Percentiles rank a stretch among this genome's conserved stretches.
Conservation (phyloP, 768 basidiomycete genomes). For the Agaricus subrufescens region DNA sequence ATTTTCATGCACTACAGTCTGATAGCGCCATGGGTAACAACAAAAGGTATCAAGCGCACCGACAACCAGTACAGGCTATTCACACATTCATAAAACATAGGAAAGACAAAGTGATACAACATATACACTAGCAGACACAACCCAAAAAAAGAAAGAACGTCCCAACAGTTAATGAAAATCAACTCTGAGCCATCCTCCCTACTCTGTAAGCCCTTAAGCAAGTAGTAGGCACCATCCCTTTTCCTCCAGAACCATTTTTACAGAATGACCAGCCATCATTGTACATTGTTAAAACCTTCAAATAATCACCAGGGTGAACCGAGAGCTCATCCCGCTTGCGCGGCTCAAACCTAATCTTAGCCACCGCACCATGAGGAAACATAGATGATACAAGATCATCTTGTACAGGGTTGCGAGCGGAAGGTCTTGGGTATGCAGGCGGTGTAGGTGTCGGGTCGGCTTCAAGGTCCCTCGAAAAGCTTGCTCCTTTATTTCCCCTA, state of each 20-base stretch:
- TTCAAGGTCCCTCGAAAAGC: too few species aligned
- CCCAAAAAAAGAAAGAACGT: background rate
- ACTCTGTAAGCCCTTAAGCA: constrained; percentile 36
- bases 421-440: background rate
- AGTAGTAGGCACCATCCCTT: constrained; percentile 75
- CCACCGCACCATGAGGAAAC: constrained; percentile 32
- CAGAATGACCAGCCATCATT: constrained; percentile 80
- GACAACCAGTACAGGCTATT: too few species aligned
- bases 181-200: background rate
- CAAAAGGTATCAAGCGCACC: too few species aligned
- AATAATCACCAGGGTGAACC: constrained; percentile 53
- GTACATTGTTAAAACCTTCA: constrained; percentile 54
- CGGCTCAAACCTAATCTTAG: constrained; percentile 54
- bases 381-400: background rate
- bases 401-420: background rate
- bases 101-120: background rate
- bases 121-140: background rate
- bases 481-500: background rate
- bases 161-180: background rate
- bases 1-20: too few species aligned
- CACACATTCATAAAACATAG: too few species aligned
- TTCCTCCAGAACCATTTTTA: constrained; percentile 48
- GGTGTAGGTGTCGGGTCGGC: background rate
- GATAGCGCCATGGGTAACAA: too few species aligned
- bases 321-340: constrained; percentile 67